phyloP scores from a whole-genome alignment of 208 protist species.

The Kentomonas sorsogonicus region DNA sequence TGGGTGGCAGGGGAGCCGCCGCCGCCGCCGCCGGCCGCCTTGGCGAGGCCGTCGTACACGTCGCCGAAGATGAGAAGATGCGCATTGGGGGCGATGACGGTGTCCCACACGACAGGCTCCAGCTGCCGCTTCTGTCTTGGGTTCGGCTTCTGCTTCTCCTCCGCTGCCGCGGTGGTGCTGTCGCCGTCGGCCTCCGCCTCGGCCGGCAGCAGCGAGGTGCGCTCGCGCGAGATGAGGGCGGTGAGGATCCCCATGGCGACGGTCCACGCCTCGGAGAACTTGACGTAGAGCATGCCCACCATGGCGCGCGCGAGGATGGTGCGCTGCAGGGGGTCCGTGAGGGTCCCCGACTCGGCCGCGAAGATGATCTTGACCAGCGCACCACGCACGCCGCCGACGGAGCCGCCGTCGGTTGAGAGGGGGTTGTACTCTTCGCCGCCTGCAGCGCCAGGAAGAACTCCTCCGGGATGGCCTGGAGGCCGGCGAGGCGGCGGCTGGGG shows the following conservation, averaged over 20 bases:
- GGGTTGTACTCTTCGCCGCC: constrained; percentile 65
- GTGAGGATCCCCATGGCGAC: constrained; percentile 55
- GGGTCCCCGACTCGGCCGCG: constrained; percentile 39
- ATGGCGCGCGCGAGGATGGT: constrained; percentile 64
- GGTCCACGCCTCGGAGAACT: constrained; percentile 70
- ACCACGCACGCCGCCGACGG: constrained; percentile 58
- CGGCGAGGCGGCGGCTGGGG: constrained; percentile 3
- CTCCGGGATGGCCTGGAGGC: constrained; percentile 14
- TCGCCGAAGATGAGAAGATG: constrained; percentile 70
- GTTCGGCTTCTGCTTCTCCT: neutral
- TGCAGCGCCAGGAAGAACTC: constrained; percentile 28
- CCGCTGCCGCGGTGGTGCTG: neutral
- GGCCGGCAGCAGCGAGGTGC: constrained; percentile 18
- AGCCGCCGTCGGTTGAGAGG: constrained; percentile 42
- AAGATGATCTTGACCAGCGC: constrained; percentile 59
- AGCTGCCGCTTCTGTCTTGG: constrained; percentile 4
- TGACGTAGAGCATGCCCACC: constrained; percentile 77
- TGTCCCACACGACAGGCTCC: constrained; percentile 63
- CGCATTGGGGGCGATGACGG: constrained; percentile 60
- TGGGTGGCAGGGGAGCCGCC: neutral
- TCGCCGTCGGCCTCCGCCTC: neutral
- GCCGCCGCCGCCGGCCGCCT: neutral
- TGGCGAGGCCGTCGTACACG: constrained; percentile 12
- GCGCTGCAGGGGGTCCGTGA: constrained; percentile 48
- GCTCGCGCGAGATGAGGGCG: constrained; percentile 50